Evolutionary conservation across 768 basidiomycete genomes (phyloP).

Genomic region (Xerocomellus intermedius): DNA sequence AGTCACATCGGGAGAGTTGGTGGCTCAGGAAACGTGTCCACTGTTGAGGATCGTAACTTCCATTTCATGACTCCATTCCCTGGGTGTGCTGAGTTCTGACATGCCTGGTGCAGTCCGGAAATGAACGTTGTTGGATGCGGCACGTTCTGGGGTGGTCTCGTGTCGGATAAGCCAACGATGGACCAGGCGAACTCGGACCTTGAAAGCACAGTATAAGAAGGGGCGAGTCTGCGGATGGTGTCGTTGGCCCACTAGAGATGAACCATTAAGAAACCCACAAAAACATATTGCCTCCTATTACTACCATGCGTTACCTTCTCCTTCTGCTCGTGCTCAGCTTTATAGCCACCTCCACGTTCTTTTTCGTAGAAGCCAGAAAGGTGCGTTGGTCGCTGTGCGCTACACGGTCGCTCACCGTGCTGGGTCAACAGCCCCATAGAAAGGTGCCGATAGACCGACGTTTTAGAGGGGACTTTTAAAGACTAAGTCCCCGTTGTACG

Average conservation of each 20-base stretch:
- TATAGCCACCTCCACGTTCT: slow-evolving; percentile 29
- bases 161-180: slow-evolving; percentile 8
- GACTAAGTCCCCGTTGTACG: slow-evolving; percentile 24
- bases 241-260: slow-evolving; percentile 29
- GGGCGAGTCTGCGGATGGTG: background rate
- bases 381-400: slow-evolving; percentile 13
- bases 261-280: slow-evolving; percentile 21
- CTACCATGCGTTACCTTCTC: slow-evolving; percentile 27
- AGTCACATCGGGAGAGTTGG: background rate
- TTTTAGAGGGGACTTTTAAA: slow-evolving; percentile 26
- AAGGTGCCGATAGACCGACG: slow-evolving; percentile 1
- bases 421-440: slow-evolving; percentile 19
- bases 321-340: slow-evolving; percentile 30
- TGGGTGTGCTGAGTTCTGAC: slow-evolving; percentile 3
- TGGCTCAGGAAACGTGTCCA: slow-evolving; percentile 3
- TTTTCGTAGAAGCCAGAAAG: slow-evolving; percentile 30
- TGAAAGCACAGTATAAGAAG: slow-evolving; percentile 28
- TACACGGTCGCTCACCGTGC: slow-evolving; percentile 3
- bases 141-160: slow-evolving; percentile 29
- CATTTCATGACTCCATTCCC: slow-evolving; percentile 11
- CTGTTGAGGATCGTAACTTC: slow-evolving; percentile 10
- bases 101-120: slow-evolving; percentile 15
- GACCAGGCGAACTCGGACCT: slow-evolving; percentile 16
- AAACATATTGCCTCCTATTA: slow-evolving; percentile 1
- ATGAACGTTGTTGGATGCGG: slow-evolving; percentile 13